Evolutionary conservation across 768 basidiomycete species (phyloP), one percentile per base, ranked within the genome.

Genomic region (Grammothele lineata): DNA sequence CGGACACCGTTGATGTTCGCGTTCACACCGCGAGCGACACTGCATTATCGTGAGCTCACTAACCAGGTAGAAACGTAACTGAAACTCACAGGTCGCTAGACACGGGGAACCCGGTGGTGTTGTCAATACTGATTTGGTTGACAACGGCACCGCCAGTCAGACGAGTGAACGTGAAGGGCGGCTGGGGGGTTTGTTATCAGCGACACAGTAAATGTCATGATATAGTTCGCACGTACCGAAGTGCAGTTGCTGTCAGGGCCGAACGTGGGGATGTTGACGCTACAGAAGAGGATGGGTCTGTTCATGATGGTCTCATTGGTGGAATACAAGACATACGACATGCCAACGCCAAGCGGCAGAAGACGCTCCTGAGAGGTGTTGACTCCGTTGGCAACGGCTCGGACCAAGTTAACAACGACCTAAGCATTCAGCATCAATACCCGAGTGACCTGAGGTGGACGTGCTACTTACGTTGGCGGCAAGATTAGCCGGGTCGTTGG

Each of bases 131-230:
- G 10, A 66, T 46, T 37, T 54, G 53, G 40, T 62, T 46, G 15
- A 59, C 55, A 4, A 41, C 30, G 0, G 63, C 64, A 12, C 63
- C 62, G 10, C 62, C 60, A 5, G 64, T 66, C 45, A 64, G 42
- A 37, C 64, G 61, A 21, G 62, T 66, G 37, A 62, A 54, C 1
- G 51, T 54, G 47, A 63, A 64, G 1, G 63, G 61, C 21, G 64
- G 64, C 60, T 63, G 37, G 0, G 43, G 14, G 42, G 22, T 2
- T 27, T 8, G n/a, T 14, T 15, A 17, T 45, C 19, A 22, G 17
- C 8, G 7, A 14, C 10, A 14, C 14, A 17, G 22, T 2, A 30
- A 30, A 19, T 2, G 30, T 23, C 18, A 35, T 34, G n/a, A 19
- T 4, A 30, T n/a, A n/a, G n/a, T 1, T 5, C 15, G 15, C 9